Conservation (phyloP, 257 asterid genomes). For the Penstemon barbatus region DNA sequence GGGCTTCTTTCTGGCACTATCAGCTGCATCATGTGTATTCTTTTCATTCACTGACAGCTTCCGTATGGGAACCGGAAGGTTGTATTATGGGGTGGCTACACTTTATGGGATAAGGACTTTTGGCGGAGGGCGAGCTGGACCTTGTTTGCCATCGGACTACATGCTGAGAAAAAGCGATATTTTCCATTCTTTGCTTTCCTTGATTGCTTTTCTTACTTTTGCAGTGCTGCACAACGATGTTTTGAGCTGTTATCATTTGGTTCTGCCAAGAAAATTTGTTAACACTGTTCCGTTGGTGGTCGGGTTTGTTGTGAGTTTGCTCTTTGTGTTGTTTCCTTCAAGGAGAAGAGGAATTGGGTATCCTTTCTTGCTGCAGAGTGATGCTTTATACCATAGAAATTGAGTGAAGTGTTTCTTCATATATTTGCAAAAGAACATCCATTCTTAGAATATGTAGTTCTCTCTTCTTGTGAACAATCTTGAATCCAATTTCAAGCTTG, state of each 20-base stretch:
- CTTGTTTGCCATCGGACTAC: conserved; percentile 38
- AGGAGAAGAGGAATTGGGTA: conserved; percentile 64
- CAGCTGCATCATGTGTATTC: conserved; percentile 48
- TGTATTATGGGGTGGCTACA: conserved; percentile 63
- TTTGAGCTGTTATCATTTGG: conserved; percentile 46
- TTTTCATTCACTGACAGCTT: conserved; percentile 61
- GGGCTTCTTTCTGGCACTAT: conserved; percentile 40
- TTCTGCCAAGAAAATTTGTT: conserved; percentile 41
- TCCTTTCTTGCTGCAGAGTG: conserved; percentile 63
- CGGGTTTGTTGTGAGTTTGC: conserved; percentile 47
- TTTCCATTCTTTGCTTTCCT: conserved; percentile 49
- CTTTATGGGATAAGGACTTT: conserved; percentile 49
- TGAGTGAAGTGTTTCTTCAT: background rate
- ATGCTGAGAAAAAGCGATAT: conserved; percentile 52
- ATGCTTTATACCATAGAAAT: conserved; percentile 30
- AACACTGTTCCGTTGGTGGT: conserved; percentile 47
- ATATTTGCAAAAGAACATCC: no score
- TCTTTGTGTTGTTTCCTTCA: conserved; percentile 64
- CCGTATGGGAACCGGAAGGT: conserved; percentile 44
- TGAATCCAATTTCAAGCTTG: no score
- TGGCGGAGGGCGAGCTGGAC: conserved; percentile 48
- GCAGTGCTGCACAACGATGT: conserved; percentile 54
- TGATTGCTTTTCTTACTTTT: conserved; percentile 52
- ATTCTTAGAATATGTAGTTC: no score
- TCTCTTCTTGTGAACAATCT: no score